Evolutionary conservation across 2,329 filamentous ascomycete species (phyloP), one percentile per base, ranked within the genome.

Genomic region (Ascochyta clinopodiicola): DNA sequence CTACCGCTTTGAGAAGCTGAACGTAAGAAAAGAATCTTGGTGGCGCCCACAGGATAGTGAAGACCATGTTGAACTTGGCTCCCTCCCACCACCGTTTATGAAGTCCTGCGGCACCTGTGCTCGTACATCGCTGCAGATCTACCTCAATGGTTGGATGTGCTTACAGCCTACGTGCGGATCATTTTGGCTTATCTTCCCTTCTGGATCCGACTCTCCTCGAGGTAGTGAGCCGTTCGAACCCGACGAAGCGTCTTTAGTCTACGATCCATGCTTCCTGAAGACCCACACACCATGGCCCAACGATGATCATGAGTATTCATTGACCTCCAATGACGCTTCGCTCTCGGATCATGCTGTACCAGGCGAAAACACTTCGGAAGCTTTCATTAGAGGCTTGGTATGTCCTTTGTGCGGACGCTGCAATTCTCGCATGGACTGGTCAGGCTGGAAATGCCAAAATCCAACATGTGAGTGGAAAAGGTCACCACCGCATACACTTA

Each of bases 361-460:
- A 1, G 78, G 79, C 4, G 76, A 80, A 50, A 81, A 83, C 3
- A 81, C 82, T 0, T 80, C 84, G 10, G 74, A 77, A 2, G 71
- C 78, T 8, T 85, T 82, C 51, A 88, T 85, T 65, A 78, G 79
- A 45, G 89, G 89, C 0, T 83, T 91, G 42, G 84, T 89, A 2
- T 93, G 90, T 62, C 86, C 85, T 0, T 56, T 75, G 1, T 92
- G 90, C 60, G 76, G 79, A 0, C 81, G 84, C 36, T 90, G 88
- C 63, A 86, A 81, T 37, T 80, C 85, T 2, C 81, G 89, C 1
- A 77, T 82, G 13, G 72, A 80, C 22, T 92, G 88, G 87, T 75
- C 73, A 5, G 79, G 81, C 1, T 91, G 87, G 88, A 72, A 76
- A 24, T 92, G 88, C 56, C 77, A 81, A 38, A 83, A 80, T 13